Base-by-base conservation (phyloP, 2,329 filamentous ascomycete species). In the Bipolaris zeicola region DNA sequence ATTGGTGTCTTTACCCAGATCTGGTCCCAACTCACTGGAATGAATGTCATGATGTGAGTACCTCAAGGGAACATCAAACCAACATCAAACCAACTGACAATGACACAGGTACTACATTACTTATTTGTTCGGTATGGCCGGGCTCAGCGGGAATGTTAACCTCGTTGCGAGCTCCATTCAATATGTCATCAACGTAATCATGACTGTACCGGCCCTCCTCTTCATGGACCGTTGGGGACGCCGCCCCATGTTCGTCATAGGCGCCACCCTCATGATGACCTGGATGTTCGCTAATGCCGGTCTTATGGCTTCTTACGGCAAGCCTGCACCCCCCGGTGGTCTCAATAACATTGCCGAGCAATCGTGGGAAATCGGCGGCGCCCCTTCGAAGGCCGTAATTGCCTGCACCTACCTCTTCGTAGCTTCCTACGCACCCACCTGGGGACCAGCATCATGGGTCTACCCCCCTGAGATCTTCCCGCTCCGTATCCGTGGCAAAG, bases 151-250 rank as follows among this genome's bases (percentile, higher is more conserved):
- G 3, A 80, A 85, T 63, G 82, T 81, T 50, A 83, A 86, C 36
- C 81, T 91, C 7, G 75, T 90, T 42, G 83, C 88, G 6, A 89
- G 86, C 4, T 86, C 84, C 8, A 90, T 91, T 60, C 86, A 90
- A 52, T 91, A 90, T 71, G 82, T 92, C 65, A 91, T 94, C 79
- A 93, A 93, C 73, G 90, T 94, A 1, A 58, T 87, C 50, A 90
- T 91, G 87, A 94, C 91, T 0, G 73, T 93, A 3, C 89, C 89
- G 0, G 90, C 90, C 1, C 82, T 94, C 22, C 76, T 93, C 54
- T 93, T 81, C 78, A 84, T 93, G 66, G 90, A 95, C 65, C 81
- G 82, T 52, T 91, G 88, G 86, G 91, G 91, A 44, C 89, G 90
- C 61, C 89, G 89, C 39, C 80, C 79, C 1, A 85, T 88, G 4